Percentiles rank a stretch among this genome's conserved stretches.
Conservation (phyloP, 371 early-diverging fungal species). For the Zychaea mexicana region DNA sequence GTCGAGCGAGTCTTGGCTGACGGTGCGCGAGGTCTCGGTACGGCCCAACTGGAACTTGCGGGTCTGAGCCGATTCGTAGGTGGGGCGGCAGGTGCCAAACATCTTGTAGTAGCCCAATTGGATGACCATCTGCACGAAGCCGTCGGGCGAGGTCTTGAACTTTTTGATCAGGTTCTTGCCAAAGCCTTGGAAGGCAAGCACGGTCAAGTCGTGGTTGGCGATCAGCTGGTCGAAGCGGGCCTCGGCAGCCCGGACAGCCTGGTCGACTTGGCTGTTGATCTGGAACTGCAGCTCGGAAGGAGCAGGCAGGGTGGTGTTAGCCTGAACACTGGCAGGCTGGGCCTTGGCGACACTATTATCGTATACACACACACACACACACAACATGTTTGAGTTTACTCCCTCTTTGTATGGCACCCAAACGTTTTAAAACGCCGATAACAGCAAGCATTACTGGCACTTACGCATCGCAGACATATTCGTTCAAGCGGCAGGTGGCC, state of each 20-base stretch:
- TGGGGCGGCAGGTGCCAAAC: constrained; percentile 77
- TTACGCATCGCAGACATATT: constrained; percentile 55
- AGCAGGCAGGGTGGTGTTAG: constrained; percentile 55
- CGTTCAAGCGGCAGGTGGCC: constrained; percentile 82
- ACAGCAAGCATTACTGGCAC: neutral
- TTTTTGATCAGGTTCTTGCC: constrained; percentile 94
- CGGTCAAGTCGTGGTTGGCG: constrained; percentile 78
- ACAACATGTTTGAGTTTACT: no score
- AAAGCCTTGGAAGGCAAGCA: constrained; percentile 81
- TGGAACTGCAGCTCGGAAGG: constrained; percentile 77
- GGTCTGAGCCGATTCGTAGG: constrained; percentile 93
- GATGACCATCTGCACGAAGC: constrained; percentile 94
- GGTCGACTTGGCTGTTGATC: constrained; percentile 52
- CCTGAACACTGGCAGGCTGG: constrained; percentile 66
- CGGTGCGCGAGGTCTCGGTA: constrained; percentile 93
- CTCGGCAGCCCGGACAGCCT: constrained; percentile 65
- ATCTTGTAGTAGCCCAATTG: constrained; percentile 95
- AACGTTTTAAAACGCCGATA: no score
- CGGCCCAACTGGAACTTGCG: constrained; percentile 92
- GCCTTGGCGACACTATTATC: constrained; percentile 44
- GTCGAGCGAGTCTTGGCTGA: constrained; percentile 76
- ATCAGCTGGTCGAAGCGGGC: constrained; percentile 73
- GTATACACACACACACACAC: no score
- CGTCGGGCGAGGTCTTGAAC: constrained; percentile 89
- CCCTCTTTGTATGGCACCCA: no score